A percentile compares a stretch with the other conserved stretches of the same genome.
Evolutionary conservation across 129 eudicot species (phyloP).

Genomic region (Daucus carota): DH1_v3.0 NC_030385.2:8365001-8365500

Average conservation of each 20-base stretch:
- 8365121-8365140: not conserved
- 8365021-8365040: slow-evolving; percentile 10
- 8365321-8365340: no score
- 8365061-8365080: not conserved
- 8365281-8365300: no score
- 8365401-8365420: slow-evolving; percentile 3
- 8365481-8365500: not conserved
- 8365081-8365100: not conserved
- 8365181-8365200: not conserved
- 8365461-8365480: slow-evolving; percentile 9
- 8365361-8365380: no score
- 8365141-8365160: not conserved
- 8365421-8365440: not conserved
- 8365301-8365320: no score
- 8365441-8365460: slow-evolving; percentile 2
- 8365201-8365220: not conserved
- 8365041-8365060: slow-evolving; percentile 9
- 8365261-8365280: no score
- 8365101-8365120: not conserved
- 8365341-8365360: no score
- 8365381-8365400: no score
- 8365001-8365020: slow-evolving; percentile 1
- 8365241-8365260: no score
- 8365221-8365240: no score
- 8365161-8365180: not conserved